Evolutionary conservation across 1,284 basidiomycete genomes (phyloP), one percentile per base, ranked within the genome.

Genomic region (Cryptococcus wingfieldii): DNA sequence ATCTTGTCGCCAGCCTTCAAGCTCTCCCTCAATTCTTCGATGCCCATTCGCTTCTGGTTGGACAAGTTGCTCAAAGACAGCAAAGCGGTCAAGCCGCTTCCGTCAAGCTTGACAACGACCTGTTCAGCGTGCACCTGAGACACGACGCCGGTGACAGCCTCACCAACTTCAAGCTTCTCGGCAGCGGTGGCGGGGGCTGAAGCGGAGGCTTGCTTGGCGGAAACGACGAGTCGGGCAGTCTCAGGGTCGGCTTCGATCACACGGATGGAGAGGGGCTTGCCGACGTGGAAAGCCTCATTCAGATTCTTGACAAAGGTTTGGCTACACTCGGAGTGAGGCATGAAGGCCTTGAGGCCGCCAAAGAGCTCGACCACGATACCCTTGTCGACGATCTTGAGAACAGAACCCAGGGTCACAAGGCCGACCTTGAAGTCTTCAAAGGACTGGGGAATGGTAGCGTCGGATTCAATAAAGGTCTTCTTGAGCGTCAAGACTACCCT

Each of bases 401-500:
- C 83, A 6, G 92, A 88, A 2, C 86, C 95, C 68, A 93, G 85
- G 0, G 89, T 84, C 19, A 97, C 79, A 51, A 84, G 75, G 13
- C 92, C 94, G 13, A 65, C 55, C 64, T 83, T 80, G 31, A 85
- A 86, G 58, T 89, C 86, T 46, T 86, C 86, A 52, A 87, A 75
- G 16, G 78, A 81, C 1, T 86, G 76, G 44, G 96, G 73, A 44
- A 90, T 80, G 0, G 88, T 86, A 12, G 93, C 77, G 2, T 82
- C 80, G 0, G 92, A 90, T 39, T 92, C 87, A 44, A 99, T 76
- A 14, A 99, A 81, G 4, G 88, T 86, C 80, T 92, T 95, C 79
- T 98, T 98, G 41, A 94, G 85, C 0, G 96, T 98, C 38, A 98
- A 78, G 5, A 84, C 83, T 52, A 98, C 84, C 10, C 93, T 83